Base-by-base conservation (phyloP, 805 yeast genomes). In the Yarrowia sp. region DNA sequence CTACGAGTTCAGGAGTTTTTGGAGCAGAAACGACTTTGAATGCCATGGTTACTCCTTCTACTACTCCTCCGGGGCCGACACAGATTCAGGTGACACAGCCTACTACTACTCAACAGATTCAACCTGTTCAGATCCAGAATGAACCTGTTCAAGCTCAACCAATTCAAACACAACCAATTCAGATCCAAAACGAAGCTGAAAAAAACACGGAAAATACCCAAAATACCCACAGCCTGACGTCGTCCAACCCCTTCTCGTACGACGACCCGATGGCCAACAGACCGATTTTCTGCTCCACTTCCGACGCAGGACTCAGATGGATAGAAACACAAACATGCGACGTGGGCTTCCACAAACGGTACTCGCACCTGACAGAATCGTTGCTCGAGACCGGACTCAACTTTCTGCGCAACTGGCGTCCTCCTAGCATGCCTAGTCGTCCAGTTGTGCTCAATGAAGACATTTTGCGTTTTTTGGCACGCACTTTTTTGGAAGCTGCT, bases 271-370 rank as follows among this genome's bases (percentile, higher is more conserved):
- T 33, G 58, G 30, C 41, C 19, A 14, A 22, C 41, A 22, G 58
- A 14, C 58, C 58, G 14, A 21, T 54, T 17, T 54, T 54, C 21
- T 54, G 62, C 48, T 26, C 36, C 2, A 19, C 38, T 2, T 38
- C 48, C 3, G 62, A 54, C 28, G 33, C 62, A 7, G 62, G 62
- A 0, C 16, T 54, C 5, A 17, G 62, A 2, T 54, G 62, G 62
- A 54, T 54, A 9, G 62, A 36, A 12, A 38, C 62, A 3, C 62
- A 54, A n/a, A 54, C 62, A 3, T 54, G 62, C 26, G 62, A 54
- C 48, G 35, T 28, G 24, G 62, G 62, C 5, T 54, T 54, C 48
- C 48, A 54, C 22, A 54, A 54, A 24, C 44, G 62, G 35, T 38
- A 51, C 41, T 16, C 30, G 16, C 58, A 51, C 19, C 16, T 51